Evolutionary conservation across 768 basidiomycete genomes (phyloP), one percentile per base, ranked within the genome.

Genomic region (Tephrocybe sp.): DNA sequence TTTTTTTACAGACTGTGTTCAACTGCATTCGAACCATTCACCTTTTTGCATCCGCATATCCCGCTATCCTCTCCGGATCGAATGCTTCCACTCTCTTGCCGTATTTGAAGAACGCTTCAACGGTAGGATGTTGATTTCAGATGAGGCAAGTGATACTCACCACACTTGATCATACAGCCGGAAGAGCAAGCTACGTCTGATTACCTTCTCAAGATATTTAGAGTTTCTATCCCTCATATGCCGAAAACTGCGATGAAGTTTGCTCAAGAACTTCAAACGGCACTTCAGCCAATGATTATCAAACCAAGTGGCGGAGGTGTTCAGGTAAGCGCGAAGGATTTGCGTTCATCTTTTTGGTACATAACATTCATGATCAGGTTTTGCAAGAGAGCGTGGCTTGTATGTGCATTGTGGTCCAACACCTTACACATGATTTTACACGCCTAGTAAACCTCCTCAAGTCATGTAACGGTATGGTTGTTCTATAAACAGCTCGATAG

Each of bases 311-410:
- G 77, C 2, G 85, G 84, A 11, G 83, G 86, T 21, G 70, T 88
- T 8, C 73, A 79, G 67, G 88, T 90, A 52, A 24, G 79, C 16
- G 39, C 41, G 53, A 21, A 13, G 39, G 22, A 7, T 18, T 34
- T 15, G 15, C 15, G 9, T 4, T 15, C 33, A 6, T 7, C 33
- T 34, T 34, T 21, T 24, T 30, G 19, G n/a, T 53, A n/a, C n/a
- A n/a, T 46, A 18, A 21, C 29, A 41, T 46, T 44, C 21, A 21
- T 13, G 45, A 11, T 33, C 55, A 94, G 88, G 84, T 88, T 18
- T 66, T 98, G 25, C 92, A 94, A 70, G 97, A 97, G 66, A 83
- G 84, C 11, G 88, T 98, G 12, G 91, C 91, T 0, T 97, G 94
- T 56, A 84, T 95, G 72, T 95, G 94, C 62, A 79, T 82, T 0